Evolutionary conservation across 345 rosid species (phyloP).

Genomic region (Rhizophora apiculata): DNA sequence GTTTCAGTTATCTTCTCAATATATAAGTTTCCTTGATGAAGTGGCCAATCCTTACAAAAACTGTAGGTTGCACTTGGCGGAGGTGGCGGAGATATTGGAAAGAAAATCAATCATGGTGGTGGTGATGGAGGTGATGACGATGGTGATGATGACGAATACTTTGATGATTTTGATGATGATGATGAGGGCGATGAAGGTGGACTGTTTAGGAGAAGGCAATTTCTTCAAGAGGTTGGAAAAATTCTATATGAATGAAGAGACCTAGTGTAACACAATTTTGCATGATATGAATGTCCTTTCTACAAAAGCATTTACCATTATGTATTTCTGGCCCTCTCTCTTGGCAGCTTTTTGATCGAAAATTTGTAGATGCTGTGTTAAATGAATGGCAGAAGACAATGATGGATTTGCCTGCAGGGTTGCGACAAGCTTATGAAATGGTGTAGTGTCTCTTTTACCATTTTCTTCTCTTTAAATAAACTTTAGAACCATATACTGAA

Average conservation of each 20-base stretch:
- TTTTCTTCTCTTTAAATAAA: constrained; percentile 11
- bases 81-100: constrained; percentile 94
- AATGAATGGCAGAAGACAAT: constrained; percentile 95
- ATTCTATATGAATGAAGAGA: background rate
- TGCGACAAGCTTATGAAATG: constrained; percentile 98
- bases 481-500: constrained; percentile 21
- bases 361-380: constrained; percentile 87
- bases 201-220: constrained; percentile 70
- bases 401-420: constrained; percentile 95
- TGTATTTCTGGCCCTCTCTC: constrained; percentile 14
- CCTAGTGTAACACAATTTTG: background rate
- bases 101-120: constrained; percentile 76
- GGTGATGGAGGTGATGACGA: constrained; percentile 97
- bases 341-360: constrained; percentile 79
- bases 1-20: no score
- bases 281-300: background rate
- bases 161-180: constrained; percentile 84
- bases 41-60: constrained; percentile 23
- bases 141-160: constrained; percentile 93
- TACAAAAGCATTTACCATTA: constrained; percentile 1
- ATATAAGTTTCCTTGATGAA: constrained; percentile 4
- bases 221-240: constrained; percentile 75
- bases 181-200: constrained; percentile 93
- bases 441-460: constrained; percentile 29
- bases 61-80: constrained; percentile 81